phyloP scores from a whole-genome alignment of 192 early-diverging fungal genomes.

The Backusella tuberculispora region DNA sequence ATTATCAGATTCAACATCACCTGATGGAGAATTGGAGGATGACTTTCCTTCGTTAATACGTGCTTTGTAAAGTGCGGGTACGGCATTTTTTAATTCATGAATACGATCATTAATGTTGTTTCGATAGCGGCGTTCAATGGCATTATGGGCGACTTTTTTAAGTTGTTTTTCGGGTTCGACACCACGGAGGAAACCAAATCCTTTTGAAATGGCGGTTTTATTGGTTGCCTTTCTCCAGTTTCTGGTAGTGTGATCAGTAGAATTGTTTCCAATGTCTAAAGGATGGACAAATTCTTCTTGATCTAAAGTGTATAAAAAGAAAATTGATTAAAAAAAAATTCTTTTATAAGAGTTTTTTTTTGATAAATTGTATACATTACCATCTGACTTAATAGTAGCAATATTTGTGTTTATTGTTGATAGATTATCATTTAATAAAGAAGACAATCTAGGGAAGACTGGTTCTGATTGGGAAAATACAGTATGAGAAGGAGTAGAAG shows the following conservation, averaged over 20 bases:
- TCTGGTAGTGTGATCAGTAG: slow-evolving; percentile 22
- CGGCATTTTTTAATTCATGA: slow-evolving; percentile 79
- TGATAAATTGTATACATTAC: neutral
- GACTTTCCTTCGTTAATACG: slow-evolving; percentile 27
- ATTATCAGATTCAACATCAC: slow-evolving; percentile 39
- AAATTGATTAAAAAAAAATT: neutral
- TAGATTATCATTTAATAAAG: slow-evolving; percentile 1
- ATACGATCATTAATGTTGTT: slow-evolving; percentile 99
- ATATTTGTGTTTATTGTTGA: neutral
- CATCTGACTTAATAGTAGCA: neutral
- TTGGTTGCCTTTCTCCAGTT: slow-evolving; percentile 16
- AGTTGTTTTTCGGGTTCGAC: slow-evolving; percentile 54
- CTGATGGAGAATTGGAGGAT: slow-evolving; percentile 47
- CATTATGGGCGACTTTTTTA: slow-evolving; percentile 95
- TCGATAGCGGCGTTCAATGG: slow-evolving; percentile 93
- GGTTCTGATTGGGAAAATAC: neutral
- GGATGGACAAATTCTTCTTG: slow-evolving; percentile 11
- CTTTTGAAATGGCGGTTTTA: neutral
- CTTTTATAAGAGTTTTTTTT: no score
- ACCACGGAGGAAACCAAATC: neutral
- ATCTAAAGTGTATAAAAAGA: neutral
- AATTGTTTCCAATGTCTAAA: neutral
- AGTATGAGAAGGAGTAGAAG: neutral
- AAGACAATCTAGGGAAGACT: neutral
- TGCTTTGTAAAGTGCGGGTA: slow-evolving; percentile 76